These are phyloP conservation scores for Phytophthora pseudosyringae DNA, from an alignment of 352 stramenopile species.

Conservation along the genomic window DNA sequence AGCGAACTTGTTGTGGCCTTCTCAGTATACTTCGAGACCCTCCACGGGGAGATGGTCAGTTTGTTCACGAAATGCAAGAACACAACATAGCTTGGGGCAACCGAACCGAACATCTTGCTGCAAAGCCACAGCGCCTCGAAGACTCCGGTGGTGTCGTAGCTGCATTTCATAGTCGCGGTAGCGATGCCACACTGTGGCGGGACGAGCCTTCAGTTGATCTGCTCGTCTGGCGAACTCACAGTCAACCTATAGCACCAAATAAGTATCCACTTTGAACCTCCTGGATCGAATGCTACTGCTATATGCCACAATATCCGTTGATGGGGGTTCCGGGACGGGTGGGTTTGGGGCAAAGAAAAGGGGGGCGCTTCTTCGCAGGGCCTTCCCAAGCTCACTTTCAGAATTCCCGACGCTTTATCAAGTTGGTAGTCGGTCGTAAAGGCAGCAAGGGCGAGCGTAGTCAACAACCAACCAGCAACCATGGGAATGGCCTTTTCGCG, in stretches of 20 bases:
- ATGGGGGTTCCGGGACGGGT: slow-evolving; percentile 13
- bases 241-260: too few species aligned
- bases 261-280: too few species aligned
- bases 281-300: neutral
- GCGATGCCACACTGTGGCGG: too few species aligned
- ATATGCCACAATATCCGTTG: neutral
- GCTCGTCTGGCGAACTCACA: too few species aligned
- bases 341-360: slow-evolving; percentile 30
- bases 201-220: too few species aligned
- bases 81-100: too few species aligned
- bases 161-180: too few species aligned
- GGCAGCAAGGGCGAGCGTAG: slow-evolving; percentile 81
- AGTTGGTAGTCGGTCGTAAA: slow-evolving; percentile 17
- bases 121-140: too few species aligned
- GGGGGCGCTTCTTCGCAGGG: slow-evolving; percentile 22
- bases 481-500: slow-evolving; percentile 99
- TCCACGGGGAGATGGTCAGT: neutral
- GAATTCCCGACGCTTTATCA: slow-evolving; percentile 45
- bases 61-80: neutral
- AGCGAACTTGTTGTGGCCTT: too few species aligned
- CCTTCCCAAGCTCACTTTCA: slow-evolving; percentile 42
- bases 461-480: slow-evolving; percentile 42
- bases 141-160: too few species aligned
- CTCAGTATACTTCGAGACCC: neutral
- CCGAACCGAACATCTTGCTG: too few species aligned